Percentiles rank a stretch among this genome's conserved stretches.
phyloP scores from a whole-genome alignment of 768 basidiomycete species.

The Pulveroboletus ravenelii region DNA sequence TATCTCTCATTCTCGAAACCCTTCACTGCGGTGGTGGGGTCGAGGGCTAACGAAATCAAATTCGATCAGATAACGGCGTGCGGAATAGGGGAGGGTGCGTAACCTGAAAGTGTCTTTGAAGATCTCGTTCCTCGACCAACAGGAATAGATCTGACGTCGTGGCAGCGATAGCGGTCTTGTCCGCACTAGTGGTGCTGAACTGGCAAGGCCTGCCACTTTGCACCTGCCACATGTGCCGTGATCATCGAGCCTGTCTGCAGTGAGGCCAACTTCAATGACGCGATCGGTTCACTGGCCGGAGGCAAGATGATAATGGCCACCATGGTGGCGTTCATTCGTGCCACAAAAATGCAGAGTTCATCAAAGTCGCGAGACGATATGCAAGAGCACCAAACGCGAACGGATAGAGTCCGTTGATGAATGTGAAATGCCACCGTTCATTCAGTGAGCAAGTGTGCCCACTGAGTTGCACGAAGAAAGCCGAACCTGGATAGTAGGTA shows the following conservation, averaged over 20 bases:
- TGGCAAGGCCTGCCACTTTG: constrained; percentile 5
- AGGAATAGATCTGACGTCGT: constrained; percentile 12
- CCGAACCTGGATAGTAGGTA: neutral
- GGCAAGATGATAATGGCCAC: constrained; percentile 2
- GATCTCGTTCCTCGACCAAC: constrained; percentile 27
- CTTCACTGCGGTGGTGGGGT: constrained; percentile 45
- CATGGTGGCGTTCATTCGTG: constrained; percentile 4
- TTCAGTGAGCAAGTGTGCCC: constrained; percentile 2
- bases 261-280: constrained; percentile 8
- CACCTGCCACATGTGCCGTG: constrained; percentile 7
- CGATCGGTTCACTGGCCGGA: constrained; percentile 3
- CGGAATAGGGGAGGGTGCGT: constrained; percentile 7
- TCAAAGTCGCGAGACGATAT: constrained; percentile 14
- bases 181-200: neutral
- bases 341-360: constrained; percentile 5
- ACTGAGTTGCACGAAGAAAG: neutral
- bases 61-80: constrained; percentile 8
- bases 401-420: constrained; percentile 1
- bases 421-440: neutral
- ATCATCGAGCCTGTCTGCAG: constrained; percentile 14
- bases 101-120: constrained; percentile 39
- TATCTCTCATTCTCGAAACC: constrained; percentile 51
- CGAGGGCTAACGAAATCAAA: constrained; percentile 39
- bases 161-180: constrained; percentile 1
- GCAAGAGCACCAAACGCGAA: neutral